These are phyloP conservation scores for Acanthamoeba lenticulata DNA, from an alignment of 208 protist genomes.

Conservation along the genomic window DNA sequence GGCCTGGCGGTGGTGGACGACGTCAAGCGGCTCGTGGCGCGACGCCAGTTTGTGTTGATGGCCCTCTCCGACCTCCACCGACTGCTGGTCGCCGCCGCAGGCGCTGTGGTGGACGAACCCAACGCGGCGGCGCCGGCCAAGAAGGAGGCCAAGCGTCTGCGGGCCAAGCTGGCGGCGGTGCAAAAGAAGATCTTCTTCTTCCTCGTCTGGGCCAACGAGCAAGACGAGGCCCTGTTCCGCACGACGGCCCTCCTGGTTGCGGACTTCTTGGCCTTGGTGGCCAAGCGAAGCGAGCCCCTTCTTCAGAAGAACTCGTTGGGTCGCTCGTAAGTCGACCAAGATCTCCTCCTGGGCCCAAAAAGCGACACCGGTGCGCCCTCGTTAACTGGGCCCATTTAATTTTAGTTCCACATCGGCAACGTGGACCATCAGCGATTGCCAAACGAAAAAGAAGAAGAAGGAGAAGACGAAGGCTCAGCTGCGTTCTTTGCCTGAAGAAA, in stretches of 20 bases:
- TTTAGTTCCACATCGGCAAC: too few species aligned
- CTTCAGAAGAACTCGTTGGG: too few species aligned
- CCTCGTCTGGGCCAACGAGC: neutral
- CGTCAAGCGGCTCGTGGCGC: neutral
- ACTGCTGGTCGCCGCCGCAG: neutral
- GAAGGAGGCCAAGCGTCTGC: neutral
- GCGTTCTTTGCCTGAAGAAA: too few species aligned
- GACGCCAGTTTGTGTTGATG: neutral
- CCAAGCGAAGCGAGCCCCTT: neutral
- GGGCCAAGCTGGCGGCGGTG: neutral
- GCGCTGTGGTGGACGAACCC: neutral
- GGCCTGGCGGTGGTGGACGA: constrained; percentile 19
- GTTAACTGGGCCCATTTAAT: too few species aligned
- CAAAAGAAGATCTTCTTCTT: constrained; percentile 30
- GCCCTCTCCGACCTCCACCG: neutral
- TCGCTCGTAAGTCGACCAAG: too few species aligned
- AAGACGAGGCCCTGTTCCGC: neutral
- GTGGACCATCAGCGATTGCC: too few species aligned
- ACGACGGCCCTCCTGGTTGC: neutral
- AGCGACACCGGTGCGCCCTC: too few species aligned
- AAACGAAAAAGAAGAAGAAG: too few species aligned
- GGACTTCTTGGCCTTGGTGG: neutral
- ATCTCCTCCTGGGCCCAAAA: too few species aligned
- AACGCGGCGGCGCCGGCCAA: neutral
- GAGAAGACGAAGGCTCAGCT: too few species aligned